Evolutionary conservation across 2,329 filamentous ascomycete species (phyloP), one percentile per base, ranked within the genome.

Genomic region (Phoma herbarum): DNA sequence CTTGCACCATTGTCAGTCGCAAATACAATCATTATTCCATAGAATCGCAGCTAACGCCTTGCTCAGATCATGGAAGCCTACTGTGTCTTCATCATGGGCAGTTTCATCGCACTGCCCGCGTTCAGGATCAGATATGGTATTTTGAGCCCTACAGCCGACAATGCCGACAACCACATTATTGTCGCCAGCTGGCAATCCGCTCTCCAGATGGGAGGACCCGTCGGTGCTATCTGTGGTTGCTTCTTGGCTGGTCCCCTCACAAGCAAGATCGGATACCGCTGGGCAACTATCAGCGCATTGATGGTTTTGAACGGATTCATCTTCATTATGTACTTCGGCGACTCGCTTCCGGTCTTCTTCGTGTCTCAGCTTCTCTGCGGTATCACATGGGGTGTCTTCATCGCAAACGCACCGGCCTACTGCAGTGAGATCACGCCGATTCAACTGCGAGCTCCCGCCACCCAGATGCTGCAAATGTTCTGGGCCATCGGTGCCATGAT

Each of bases 401-500:
- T 88, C 64, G 85, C 86, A 70, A 88, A 88, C 70, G 82, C 86
- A 4, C 86, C 86, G 0, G 86, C 86, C 7, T 89, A 88, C 78
- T 85, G 82, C 74, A 77, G 76, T 67, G 86, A 89, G 72, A 86
- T 89, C 56, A 84, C 86, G 2, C 86, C 86, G 1, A 80, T 88
- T 51, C 77, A 77, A 68, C 75, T 89, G 53, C 77, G 86, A 72
- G 86, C 83, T 52, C 82, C 85, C 20, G 81, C 81, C 4, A 88
- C 86, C 2, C 83, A 85, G 75, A 88, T 85, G 82, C 66, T 88
- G 74, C 86, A 88, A 76, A 88, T 88, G 85, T 86, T 85, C 78
- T 88, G 86, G 86, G 83, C 85, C 18, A 84, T 88, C 68, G 86
- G 86, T 25, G 73, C 76, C 33, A 88, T 88, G 70, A 86, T 88